Base-by-base conservation (phyloP, 176 grass and related monocot species). In the Ampelocalamus luodianensis region DNA sequence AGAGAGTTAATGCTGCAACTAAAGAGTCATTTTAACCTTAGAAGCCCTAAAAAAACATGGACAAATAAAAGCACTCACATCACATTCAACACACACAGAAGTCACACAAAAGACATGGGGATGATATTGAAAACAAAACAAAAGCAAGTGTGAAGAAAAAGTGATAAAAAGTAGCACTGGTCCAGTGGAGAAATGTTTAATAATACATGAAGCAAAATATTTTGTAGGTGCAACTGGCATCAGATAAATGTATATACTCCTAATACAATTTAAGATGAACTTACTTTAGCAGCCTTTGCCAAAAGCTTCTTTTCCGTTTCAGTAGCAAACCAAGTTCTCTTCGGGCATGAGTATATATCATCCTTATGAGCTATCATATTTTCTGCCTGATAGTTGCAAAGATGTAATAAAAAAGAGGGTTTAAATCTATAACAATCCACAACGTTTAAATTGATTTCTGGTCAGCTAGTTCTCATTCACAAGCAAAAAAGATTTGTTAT, bases 321-420 rank as follows among this genome's bases (percentile, higher is more conserved):
- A 78, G 93, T 94, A 32, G 91, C 76, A 93, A 94, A 94, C 96
- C 96, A 98, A 12, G 93, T 98, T 89, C 86, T 92, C 85, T 95
- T 93, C 43, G 96, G 96, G 4, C 93, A 90, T 32, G 96, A 93
- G 80, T 92, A 98, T 80, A 98, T 98, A 66, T 95, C 91, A 53
- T 98, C 93, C 89, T 83, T 95, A 70, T 95, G 93, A 77, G 88
- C 88, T 63, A 98, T 95, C 93, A 98, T 92, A 87, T 98, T 98
- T 92, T 94, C 93, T 50, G 86, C 93, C 95, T 97, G 76, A 29
- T 76, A 88, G 38, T 82, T 51, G 26, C 78, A 78, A 79, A 80
- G 16, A 88, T 70, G 50, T 48, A 50, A 65, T 51, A 6, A 68
- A 37, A 62, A 78, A 66, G 23, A 1, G 34, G 42, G 49, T 68